Conservation (phyloP, 2,329 filamentous ascomycete species). For the Talaromyces sp. region DNA sequence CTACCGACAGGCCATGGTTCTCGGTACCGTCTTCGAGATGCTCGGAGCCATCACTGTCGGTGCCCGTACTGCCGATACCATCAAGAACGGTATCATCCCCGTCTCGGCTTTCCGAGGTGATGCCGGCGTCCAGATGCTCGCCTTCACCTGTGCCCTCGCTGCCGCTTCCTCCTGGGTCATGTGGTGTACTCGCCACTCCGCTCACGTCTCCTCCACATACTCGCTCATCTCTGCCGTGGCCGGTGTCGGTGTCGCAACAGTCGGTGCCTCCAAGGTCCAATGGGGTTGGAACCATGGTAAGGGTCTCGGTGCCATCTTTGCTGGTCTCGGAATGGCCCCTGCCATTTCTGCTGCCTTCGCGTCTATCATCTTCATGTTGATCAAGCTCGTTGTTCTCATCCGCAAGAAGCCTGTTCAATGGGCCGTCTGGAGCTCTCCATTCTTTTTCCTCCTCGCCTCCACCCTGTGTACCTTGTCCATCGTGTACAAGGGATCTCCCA, state of each 20-base stretch:
- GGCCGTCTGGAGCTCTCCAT: constrained; percentile 71
- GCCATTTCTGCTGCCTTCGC: constrained; percentile 64
- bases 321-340: constrained; percentile 70
- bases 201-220: constrained; percentile 67
- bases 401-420: constrained; percentile 69
- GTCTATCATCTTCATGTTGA: constrained; percentile 68
- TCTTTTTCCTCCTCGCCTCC: constrained; percentile 74
- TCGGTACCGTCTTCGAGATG: constrained; percentile 20
- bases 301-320: constrained; percentile 70
- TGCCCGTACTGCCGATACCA: constrained; percentile 66
- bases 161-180: constrained; percentile 72
- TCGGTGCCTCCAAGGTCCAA: constrained; percentile 60
- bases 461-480: constrained; percentile 74
- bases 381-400: constrained; percentile 69
- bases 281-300: constrained; percentile 70
- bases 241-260: constrained; percentile 67
- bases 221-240: constrained; percentile 68
- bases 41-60: constrained; percentile 55
- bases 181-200: constrained; percentile 74
- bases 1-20: constrained; percentile 20
- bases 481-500: constrained; percentile 77
- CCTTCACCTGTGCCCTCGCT: constrained; percentile 63
- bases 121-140: constrained; percentile 66
- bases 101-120: constrained; percentile 58
- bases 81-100: constrained; percentile 76